Evolutionary conservation across 2,329 filamentous ascomycete genomes (phyloP).

Genomic region (Cladosporium halotolerans): DNA sequence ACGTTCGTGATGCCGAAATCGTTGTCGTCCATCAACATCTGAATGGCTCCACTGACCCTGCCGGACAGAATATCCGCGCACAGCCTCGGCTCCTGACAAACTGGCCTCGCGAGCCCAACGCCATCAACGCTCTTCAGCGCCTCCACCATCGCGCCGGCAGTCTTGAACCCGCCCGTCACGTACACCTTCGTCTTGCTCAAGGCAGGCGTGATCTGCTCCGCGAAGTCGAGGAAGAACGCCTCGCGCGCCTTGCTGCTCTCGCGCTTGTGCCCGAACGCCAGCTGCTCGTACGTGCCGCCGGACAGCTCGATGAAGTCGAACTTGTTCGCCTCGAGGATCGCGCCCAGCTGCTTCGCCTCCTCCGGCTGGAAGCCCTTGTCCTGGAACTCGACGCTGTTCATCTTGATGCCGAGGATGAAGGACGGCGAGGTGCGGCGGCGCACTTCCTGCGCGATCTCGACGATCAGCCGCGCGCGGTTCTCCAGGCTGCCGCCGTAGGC

Average conservation of each 20-base stretch:
- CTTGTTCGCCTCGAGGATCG: conserved; percentile 42
- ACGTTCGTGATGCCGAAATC: conserved; percentile 47
- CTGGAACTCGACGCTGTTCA: conserved; percentile 54
- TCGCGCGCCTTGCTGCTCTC: conserved; percentile 48
- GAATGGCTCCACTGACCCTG: conserved; percentile 43
- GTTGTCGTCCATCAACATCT: conserved; percentile 43
- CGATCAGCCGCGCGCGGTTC: conserved; percentile 38
- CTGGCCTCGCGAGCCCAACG: conserved; percentile 51
- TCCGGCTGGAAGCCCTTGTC: conserved; percentile 46
- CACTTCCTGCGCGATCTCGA: conserved; percentile 36
- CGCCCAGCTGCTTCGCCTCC: conserved; percentile 45
- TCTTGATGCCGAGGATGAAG: conserved; percentile 51
- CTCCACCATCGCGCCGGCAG: conserved; percentile 51
- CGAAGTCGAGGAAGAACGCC: conserved; percentile 54
- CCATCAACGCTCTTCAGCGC: conserved; percentile 54
- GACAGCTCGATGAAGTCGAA: conserved; percentile 56
- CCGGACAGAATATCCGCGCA: conserved; percentile 42
- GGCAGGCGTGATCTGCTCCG: conserved; percentile 45
- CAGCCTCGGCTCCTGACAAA: conserved; percentile 47
- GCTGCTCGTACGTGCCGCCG: conserved; percentile 50
- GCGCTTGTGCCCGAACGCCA: conserved; percentile 47
- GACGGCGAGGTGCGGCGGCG: conserved; percentile 30
- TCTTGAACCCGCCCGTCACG: conserved; percentile 54
- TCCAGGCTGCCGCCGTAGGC: conserved; percentile 39
- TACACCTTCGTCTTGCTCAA: conserved; percentile 51